Evolutionary conservation across 2,329 filamentous ascomycete genomes (phyloP), one percentile per base, ranked within the genome.

Genomic region (Helotiales sp.): DNA sequence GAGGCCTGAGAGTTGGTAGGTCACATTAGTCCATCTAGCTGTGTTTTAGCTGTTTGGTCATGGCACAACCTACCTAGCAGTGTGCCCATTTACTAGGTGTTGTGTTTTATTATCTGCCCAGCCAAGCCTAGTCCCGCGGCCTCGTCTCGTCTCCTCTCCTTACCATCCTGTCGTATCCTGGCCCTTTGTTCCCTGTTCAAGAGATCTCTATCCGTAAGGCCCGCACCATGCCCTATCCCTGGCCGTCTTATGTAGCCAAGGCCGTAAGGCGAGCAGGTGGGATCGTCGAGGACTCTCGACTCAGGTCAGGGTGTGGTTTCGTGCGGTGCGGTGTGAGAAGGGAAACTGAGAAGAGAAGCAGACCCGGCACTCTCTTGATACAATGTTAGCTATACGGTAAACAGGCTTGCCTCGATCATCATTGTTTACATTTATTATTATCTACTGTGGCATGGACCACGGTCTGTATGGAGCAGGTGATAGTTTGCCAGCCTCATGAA

Each of bases 201-300:
- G 28, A 55, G 52, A 55, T 55, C 52, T 55, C 52, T 55, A 22
- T 55, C 52, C 49, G 49, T 26, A 34, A 34, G 52, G 30, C 52
- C 52, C 52, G 52, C 30, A 30, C 49, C 49, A 24, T 52, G 24
- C 17, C 28, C 30, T 30, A 55, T 34, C 15, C 17, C 49, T 55
- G 15, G n/a, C 34, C 52, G 52, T 55, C 52, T 55, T 32, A 55
- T 37, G 26, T 55, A 11, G 26, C 50, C 50, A 54, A 54, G 50
- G 50, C 50, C 17, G n/a, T 55, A 55, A 34, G 52, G 52, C 52
- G n/a, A 55, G 26, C 22, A n/a, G 28, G 28, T 55, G 52, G 52
- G 52, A 34, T 55, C 52, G 52, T n/a, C 40, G 17, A 45, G 8
- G 40, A 20, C 30, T 11, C 11, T 34, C n/a, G n/a, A n/a, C n/a